Conservation (phyloP, 73 alveolate species). For the Durusdinium trenchii region DNA sequence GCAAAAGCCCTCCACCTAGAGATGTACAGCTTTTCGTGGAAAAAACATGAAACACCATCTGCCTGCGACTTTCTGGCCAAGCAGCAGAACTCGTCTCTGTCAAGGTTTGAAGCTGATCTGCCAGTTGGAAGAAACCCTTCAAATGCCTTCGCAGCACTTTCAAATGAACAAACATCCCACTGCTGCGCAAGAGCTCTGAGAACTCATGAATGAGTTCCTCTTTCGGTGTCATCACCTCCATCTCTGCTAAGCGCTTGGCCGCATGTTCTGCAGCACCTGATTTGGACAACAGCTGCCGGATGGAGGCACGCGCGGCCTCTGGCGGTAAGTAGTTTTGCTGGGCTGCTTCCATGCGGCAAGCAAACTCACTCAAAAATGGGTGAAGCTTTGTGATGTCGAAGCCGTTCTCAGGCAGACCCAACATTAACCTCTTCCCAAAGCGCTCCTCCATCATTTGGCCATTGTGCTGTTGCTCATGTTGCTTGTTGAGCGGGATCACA, state of each 20-base stretch:
- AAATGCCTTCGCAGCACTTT: neutral
- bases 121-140: no score
- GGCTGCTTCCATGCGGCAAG: constrained; percentile 3
- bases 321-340: constrained; percentile 1
- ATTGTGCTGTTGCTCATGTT: constrained; percentile 43
- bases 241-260: neutral
- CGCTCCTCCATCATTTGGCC: constrained; percentile 10
- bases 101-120: no score
- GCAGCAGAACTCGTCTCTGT: no score
- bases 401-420: constrained; percentile 9
- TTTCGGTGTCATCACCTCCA: neutral
- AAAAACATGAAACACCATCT: no score
- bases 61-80: no score
- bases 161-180: constrained; percentile 3
- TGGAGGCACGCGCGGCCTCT: neutral
- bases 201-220: neutral
- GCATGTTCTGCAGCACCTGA: constrained; percentile 4
- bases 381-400: neutral
- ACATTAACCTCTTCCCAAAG: neutral
- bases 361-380: neutral
- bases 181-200: neutral
- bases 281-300: neutral
- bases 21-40: no score
- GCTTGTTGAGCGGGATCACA: constrained; percentile 29
- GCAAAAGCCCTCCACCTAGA: no score